Base-by-base conservation (phyloP, 768 basidiomycete species). In the Lyophyllum atratum region DNA sequence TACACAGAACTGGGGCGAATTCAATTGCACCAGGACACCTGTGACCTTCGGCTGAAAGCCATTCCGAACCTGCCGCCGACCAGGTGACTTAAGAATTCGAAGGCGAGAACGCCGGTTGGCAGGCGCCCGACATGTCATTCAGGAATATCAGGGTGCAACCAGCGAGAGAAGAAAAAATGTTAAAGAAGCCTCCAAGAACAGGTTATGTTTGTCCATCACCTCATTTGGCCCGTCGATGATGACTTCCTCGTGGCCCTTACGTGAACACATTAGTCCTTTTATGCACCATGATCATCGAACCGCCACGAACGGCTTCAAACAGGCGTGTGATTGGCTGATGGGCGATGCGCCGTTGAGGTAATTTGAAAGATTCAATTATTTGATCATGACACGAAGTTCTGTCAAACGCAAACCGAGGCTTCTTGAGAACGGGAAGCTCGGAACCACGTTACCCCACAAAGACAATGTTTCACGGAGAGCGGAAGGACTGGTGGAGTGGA, bases 181-280 rank as follows among this genome's bases (percentile, higher is more conserved):
- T n/a, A 14, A 29, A 46, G 54, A 58, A 11, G 50, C 9, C 44
- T 61, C 29, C 56, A 46, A 33, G 29, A 54, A 49, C 25, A 28
- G 49, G 39, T 26, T 60, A 55, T 52, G 53, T 61, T 52, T 52
- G 39, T 10, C 9, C 51, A 42, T 42, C 25, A n/a, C 34, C 47
- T 47, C 46, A 46, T 39, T 24, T n/a, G 37, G n/a, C 26, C 19
- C 15, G 17, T 52, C 26, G 43, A 48, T 24, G 54, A 43, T 44
- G 37, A 25, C 31, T 34, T 48, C 57, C 51, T 52, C 51, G 33
- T 54, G 47, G 54, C 29, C 37, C 24, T 62, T 50, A 59, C 55
- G 58, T 59, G 55, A 54, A n/a, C 44, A 31, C 53, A 59, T 62
- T 59, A 62, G 56, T 51, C 61, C 61, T 59, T 62, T 62, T 59